Conservation (phyloP, 257 asterid species). For the Solanum piurae region DNA sequence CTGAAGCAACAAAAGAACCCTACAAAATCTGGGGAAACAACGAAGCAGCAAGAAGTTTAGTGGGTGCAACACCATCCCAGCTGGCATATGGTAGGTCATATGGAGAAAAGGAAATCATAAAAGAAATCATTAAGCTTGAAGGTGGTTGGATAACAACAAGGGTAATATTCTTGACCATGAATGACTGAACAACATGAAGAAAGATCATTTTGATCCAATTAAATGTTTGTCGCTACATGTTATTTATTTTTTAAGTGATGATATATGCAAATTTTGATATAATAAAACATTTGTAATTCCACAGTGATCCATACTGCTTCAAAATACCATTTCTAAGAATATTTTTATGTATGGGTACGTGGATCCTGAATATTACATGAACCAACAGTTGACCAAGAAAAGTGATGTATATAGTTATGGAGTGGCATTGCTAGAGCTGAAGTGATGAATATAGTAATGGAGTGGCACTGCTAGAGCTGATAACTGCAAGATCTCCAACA, state of each 20-base stretch:
- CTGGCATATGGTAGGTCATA: not conserved
- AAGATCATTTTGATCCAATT: not conserved
- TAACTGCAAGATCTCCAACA: constrained; percentile 54
- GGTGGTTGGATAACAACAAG: not conserved
- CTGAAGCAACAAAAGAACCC: not conserved
- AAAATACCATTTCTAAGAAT: not conserved
- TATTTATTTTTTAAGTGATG: not conserved
- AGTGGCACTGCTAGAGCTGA: constrained; percentile 34
- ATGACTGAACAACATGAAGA: not conserved
- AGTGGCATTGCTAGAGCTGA: constrained; percentile 46
- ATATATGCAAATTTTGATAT: not conserved
- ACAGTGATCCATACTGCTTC: not conserved
- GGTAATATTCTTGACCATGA: not conserved
- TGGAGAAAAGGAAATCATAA: not conserved
- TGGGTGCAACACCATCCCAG: not conserved
- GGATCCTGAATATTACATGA: constrained; percentile 87
- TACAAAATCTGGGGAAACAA: not conserved
- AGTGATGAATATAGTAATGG: not conserved
- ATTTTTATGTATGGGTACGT: constrained; percentile 42
- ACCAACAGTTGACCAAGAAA: constrained; percentile 59
- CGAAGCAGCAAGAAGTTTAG: not conserved
- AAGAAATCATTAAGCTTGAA: not conserved
- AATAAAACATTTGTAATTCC: not conserved
- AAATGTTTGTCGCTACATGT: not conserved
- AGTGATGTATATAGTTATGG: constrained; percentile 78